Evolutionary conservation across 805 yeast species (phyloP), one percentile per base, ranked within the genome.

Genomic region (Yamadazyma olivae): DNA sequence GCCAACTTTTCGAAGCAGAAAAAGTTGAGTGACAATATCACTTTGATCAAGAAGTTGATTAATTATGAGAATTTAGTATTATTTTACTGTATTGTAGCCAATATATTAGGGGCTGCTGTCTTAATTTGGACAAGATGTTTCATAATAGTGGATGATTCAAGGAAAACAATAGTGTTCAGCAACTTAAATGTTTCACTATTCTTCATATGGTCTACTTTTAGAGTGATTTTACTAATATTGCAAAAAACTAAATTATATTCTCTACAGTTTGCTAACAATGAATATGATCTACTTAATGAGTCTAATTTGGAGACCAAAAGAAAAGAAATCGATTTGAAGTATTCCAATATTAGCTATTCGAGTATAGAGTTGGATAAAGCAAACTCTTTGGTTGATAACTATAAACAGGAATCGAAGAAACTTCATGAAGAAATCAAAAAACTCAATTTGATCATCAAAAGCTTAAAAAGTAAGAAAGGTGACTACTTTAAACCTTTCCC

Each of bases 181-280:
- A 60, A 65, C 40, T 49, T 66, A 30, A 67, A 67, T 38, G 55
- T 67, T 32, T 49, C 51, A 2, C 40, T 67, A 7, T 65, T 63
- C 38, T 27, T 38, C 5, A 19, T 30, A 6, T 61, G 65, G 63
- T 59, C 60, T 5, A 17, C 52, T 6, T 46, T 61, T 9, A 46
- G 64, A 34, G 37, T 59, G 5, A 27, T 56, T 3, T 41, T 58
- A 3, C 24, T 36, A 5, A 20, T 43, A 8, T 30, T 41, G 2
- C 44, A 48, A 22, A 10, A 18, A 6, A n/a, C 35, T 6, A 32
- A 30, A 25, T 9, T 13, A 2, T 3, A 13, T 13, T 38, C 43
- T 5, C 15, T 41, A 21, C 22, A 5, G 6, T 28, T 20, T 6
- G 33, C 7, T 15, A 25, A 5, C 14, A 22, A 35, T 17, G 51